Evolutionary conservation across 2,329 filamentous ascomycete genomes (phyloP), one percentile per base, ranked within the genome.

Genomic region (Trichoderma gracile): DNA sequence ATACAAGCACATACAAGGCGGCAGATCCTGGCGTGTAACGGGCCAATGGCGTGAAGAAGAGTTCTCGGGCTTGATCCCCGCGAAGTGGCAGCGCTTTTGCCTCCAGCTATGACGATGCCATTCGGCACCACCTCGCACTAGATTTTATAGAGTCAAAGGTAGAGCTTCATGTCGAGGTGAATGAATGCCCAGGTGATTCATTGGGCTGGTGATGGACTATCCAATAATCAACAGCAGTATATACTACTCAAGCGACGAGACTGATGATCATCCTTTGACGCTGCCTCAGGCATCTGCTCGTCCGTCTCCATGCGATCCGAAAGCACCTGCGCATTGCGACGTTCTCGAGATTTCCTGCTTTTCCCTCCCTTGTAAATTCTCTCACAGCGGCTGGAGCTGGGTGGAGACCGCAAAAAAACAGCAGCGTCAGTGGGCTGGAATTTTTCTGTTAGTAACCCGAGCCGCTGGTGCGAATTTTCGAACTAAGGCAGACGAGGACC

Each of bases 401-500:
- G 57, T 53, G 59, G 59, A 62, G 49, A 53, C 15, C 25, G 43
- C 23, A 49, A 46, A 58, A 61, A 61, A 61, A 53, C 43, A 46
- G 15, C 15, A 54, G 49, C 53, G 46, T 60, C 57, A 60, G 57
- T 60, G 56, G 56, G 30, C 42, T 59, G n/a, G 43, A 30, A 33
- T 50, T 60, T 43, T 60, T 38, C 12, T 19, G 50, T 65, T 65
- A 65, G 58, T 65, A 65, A 63, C 52, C 33, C 12, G 33, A 38
- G 33, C 33, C 58, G 56, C 55, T 23, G 23, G 58, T 71, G 71
- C 33, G 69, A 73, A 73, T 73, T 72, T 72, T 73, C 71, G 57
- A 38, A 68, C 58, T 61, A 61, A 46, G 19, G 33, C 52, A 40
- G 58, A 52, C 53, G 33, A 61, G 49, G 58, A 52, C 53, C 53